These are phyloP conservation scores for Neofusicoccum kwambonambiense DNA, from an alignment of 2,329 filamentous ascomycete species.

Conservation along the genomic window DNA sequence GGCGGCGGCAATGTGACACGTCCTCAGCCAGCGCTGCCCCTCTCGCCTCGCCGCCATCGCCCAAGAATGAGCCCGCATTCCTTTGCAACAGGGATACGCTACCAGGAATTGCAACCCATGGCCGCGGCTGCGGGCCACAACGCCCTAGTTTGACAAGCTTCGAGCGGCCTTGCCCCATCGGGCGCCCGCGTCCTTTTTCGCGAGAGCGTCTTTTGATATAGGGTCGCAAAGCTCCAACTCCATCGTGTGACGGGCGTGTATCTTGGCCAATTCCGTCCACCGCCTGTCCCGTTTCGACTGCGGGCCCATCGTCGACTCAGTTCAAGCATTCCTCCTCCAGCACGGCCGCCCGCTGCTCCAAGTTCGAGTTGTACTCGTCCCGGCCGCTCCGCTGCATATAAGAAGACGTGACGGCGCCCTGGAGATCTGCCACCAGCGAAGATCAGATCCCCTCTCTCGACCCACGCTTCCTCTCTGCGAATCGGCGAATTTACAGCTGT, in stretches of 20 bases:
- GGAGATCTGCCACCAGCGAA: slow-evolving; percentile 16
- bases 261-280: slow-evolving; percentile 35
- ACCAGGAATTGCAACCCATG: slow-evolving; percentile 42
- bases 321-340: slow-evolving; percentile 16
- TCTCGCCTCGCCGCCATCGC: background rate
- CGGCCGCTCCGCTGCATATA: background rate
- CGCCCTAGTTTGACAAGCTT: slow-evolving; percentile 38
- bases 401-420: slow-evolving; percentile 9
- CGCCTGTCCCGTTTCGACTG: slow-evolving; percentile 31
- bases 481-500: slow-evolving; percentile 11
- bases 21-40: background rate
- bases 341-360: background rate
- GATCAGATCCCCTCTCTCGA: slow-evolving; percentile 8
- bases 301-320: slow-evolving; percentile 2
- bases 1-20: slow-evolving; percentile 15
- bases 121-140: slow-evolving; percentile 43
- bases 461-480: background rate
- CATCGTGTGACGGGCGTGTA: slow-evolving; percentile 25
- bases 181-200: background rate
- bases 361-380: too few species aligned
- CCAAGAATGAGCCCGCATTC: slow-evolving; percentile 18
- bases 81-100: slow-evolving; percentile 39
- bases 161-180: slow-evolving; percentile 31
- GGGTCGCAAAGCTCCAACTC: slow-evolving; percentile 13
- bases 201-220: slow-evolving; percentile 14